Evolutionary conservation across 1,139 yeast genomes (phyloP), one percentile per base, ranked within the genome.

Genomic region (Lodderomyces parapsilosis): DNA sequence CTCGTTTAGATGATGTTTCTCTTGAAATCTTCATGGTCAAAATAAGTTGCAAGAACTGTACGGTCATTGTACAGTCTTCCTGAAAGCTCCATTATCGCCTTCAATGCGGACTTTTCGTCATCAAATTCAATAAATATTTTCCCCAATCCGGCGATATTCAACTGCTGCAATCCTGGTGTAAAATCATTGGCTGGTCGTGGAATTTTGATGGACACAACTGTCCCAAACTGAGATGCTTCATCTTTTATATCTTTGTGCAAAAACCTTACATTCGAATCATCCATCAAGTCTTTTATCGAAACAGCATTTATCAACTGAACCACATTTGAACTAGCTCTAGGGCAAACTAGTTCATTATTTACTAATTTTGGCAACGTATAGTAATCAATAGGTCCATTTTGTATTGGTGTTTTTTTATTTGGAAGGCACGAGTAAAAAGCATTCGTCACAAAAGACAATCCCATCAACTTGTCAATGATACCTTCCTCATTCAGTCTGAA

Each of bases 21-120:
- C 10, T 66, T 67, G 53, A 68, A 82, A 57, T 84, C 93, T 8
- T 65, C 67, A 48, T 78, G 82, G 48, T 83, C 80, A 49, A 76
- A 76, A 54, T 71, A 87, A 1, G 86, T 75, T 49, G 88, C 82
- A 15, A 90, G 52, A 0, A 89, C 80, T 0, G 87, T 77, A 42
- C 96, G 71, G 41, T 82, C 93, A 50, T 82, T 78, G 57, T 83
- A 90, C 49, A 65, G 66, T 39, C 84, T 64, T 1, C 96, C 96
- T 4, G 87, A 80, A 19, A 88, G 55, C n/a, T 74, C 77, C 56
- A 74, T 60, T 40, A 83, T 71, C 1, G 94, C 94, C 18, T 65
- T 62, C 22, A 68, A 61, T 3, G 96, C 86, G 6, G 66, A 63
- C 2, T 74, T 74, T 4, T 69, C 65, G 14, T 70, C 68, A 2